Percentiles rank a stretch among this genome's conserved stretches.
Evolutionary conservation across 208 protist genomes (phyloP).

Genomic region (Phytomonas serpens): DNA sequence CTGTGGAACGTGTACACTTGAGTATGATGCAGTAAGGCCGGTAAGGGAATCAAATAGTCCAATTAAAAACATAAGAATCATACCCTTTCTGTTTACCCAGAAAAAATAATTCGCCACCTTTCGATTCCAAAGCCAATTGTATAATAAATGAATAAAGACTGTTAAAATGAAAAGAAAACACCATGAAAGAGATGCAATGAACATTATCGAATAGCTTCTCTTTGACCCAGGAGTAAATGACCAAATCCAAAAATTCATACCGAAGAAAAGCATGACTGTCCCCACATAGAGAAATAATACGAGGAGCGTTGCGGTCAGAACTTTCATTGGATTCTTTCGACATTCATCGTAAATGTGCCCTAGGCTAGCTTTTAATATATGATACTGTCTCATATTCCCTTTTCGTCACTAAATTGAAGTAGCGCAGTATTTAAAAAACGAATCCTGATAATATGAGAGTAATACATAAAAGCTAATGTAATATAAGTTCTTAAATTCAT

Average conservation of each 20-base stretch:
- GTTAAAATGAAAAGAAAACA: constrained; percentile 17
- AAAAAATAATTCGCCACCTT: constrained; percentile 18
- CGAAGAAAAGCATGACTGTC: constrained; percentile 37
- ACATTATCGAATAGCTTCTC: constrained; percentile 26
- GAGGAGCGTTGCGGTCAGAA: constrained; percentile 12
- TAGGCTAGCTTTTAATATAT: neutral
- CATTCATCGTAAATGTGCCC: neutral
- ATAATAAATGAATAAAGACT: neutral
- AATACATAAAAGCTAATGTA: neutral
- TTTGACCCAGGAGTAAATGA: constrained; percentile 30
- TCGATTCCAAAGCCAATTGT: constrained; percentile 6
- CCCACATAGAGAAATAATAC: constrained; percentile 22
- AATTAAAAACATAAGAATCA: constrained; percentile 28
- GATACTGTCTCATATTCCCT: neutral
- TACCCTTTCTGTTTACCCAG: constrained; percentile 21
- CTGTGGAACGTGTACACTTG: constrained; percentile 24
- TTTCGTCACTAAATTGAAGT: neutral
- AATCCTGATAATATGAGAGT: neutral
- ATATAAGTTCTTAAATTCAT: constrained; percentile 5
- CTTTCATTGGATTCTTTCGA: constrained; percentile 14
- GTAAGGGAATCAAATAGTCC: constrained; percentile 37
- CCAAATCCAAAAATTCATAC: constrained; percentile 44
- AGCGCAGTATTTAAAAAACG: neutral
- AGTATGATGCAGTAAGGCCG: constrained; percentile 29
- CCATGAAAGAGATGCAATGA: constrained; percentile 27